phyloP scores from a whole-genome alignment of 2,329 filamentous ascomycete species.

The Diaporthe australafricana region DNA sequence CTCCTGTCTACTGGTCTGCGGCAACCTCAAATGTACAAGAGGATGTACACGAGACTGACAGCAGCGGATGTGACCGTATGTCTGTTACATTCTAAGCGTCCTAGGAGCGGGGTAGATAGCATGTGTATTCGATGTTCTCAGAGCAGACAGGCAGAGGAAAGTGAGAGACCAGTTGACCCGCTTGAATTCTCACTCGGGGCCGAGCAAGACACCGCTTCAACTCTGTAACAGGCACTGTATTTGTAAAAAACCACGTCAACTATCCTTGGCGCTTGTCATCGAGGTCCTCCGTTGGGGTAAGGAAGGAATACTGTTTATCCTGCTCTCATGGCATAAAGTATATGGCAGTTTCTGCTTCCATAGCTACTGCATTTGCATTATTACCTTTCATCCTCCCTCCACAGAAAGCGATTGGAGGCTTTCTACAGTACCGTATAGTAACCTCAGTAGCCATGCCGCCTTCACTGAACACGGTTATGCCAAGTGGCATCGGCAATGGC shows the following conservation, averaged over 20 bases:
- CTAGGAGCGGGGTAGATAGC: background rate
- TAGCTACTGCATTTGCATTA: background rate
- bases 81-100: background rate
- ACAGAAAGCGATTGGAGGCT: background rate
- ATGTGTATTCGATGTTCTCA: background rate
- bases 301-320: no score
- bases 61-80: background rate
- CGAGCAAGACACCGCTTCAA: slow-evolving; percentile 4
- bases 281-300: background rate
- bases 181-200: background rate
- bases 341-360: background rate
- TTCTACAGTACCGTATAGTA: background rate
- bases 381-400: background rate
- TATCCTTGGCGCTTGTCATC: background rate
- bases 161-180: background rate
- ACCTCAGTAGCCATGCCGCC: background rate
- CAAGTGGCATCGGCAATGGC: background rate
- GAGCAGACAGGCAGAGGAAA: background rate
- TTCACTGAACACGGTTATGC: background rate
- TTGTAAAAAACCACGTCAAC: background rate
- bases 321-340: background rate
- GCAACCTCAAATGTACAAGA: background rate
- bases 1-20: background rate
- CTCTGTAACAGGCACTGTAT: background rate
- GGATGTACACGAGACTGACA: background rate